Evolutionary conservation across 2,329 filamentous ascomycete species (phyloP).

Genomic region (Aspergillus flavus): DNA sequence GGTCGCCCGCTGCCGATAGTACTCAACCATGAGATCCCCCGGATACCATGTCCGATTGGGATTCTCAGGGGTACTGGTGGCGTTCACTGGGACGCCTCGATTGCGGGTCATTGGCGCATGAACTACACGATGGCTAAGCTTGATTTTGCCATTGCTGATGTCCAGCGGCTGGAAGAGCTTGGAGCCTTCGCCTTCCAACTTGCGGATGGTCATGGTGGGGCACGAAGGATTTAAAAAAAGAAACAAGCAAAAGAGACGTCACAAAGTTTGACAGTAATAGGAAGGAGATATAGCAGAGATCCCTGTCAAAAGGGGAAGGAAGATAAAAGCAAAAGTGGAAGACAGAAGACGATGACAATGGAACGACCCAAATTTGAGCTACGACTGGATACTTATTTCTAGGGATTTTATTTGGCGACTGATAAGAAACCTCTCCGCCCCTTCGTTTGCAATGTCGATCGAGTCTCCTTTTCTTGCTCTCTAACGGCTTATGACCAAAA

Average conservation of each 20-base stretch:
- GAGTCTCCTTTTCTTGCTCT: not conserved
- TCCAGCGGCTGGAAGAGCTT: conserved; percentile 49
- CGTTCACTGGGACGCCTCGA: conserved; percentile 51
- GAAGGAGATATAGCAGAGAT: not conserved
- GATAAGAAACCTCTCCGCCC: not conserved
- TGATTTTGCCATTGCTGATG: conserved; percentile 51
- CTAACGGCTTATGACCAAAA: not conserved
- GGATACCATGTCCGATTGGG: conserved; percentile 55
- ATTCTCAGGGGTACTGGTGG: conserved; percentile 47
- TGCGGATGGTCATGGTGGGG: conserved; percentile 27
- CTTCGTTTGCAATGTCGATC: not conserved
- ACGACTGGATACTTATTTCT: conserved; percentile 4
- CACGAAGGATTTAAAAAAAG: not conserved
- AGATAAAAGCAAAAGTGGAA: not conserved
- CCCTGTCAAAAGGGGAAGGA: not conserved
- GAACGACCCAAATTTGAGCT: not conserved
- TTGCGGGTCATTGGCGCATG: conserved; percentile 58
- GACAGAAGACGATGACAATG: not conserved
- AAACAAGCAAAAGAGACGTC: not conserved
- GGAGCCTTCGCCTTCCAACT: conserved; percentile 28
- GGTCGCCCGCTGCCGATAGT: conserved; percentile 44
- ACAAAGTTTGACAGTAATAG: not conserved
- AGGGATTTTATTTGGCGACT: not conserved
- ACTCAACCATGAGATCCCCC: conserved; percentile 44
- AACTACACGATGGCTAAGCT: conserved; percentile 55